These are phyloP conservation scores for Zygosaccharomyces pseudobailii DNA, from an alignment of 1,139 yeast genomes.

Conservation along the genomic window DNA sequence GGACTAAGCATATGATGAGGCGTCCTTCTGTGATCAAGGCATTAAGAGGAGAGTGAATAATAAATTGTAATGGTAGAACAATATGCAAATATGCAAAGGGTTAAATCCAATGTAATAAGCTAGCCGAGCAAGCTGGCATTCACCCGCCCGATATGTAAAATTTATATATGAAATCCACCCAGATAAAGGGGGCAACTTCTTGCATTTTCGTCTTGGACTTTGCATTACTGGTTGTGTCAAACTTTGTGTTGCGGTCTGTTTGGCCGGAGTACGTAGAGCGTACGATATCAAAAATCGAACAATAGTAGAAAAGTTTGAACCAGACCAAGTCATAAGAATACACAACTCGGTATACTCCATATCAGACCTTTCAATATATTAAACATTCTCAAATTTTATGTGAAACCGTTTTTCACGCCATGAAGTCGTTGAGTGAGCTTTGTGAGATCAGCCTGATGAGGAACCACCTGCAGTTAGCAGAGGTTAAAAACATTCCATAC, in stretches of 20 bases:
- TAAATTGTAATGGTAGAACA: neutral
- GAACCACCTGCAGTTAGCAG: constrained; percentile 28
- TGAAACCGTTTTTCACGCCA: neutral
- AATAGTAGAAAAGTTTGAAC: neutral
- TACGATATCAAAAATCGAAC: neutral
- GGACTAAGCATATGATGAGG: constrained; percentile 92
- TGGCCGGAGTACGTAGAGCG: neutral
- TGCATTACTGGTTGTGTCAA: neutral
- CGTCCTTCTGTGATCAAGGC: constrained; percentile 81
- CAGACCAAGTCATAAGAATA: neutral
- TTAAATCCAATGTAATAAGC: neutral
- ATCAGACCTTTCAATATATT: neutral
- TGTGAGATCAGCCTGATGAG: constrained; percentile 27
- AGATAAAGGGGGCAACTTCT: neutral
- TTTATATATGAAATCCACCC: neutral
- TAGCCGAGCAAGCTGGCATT: neutral
- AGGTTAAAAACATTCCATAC: constrained; percentile 48
- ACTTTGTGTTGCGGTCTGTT: neutral
- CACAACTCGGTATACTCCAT: neutral
- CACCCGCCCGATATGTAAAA: neutral
- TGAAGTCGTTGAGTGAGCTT: constrained; percentile 20
- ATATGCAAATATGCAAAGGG: neutral
- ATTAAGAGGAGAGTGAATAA: constrained; percentile 48
- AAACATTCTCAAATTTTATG: neutral
- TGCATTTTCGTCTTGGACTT: neutral